Percentiles rank a stretch among this genome's conserved stretches.
phyloP scores from a whole-genome alignment of 306 rosid genomes.

The Cucurbita ficifolia region DNA sequence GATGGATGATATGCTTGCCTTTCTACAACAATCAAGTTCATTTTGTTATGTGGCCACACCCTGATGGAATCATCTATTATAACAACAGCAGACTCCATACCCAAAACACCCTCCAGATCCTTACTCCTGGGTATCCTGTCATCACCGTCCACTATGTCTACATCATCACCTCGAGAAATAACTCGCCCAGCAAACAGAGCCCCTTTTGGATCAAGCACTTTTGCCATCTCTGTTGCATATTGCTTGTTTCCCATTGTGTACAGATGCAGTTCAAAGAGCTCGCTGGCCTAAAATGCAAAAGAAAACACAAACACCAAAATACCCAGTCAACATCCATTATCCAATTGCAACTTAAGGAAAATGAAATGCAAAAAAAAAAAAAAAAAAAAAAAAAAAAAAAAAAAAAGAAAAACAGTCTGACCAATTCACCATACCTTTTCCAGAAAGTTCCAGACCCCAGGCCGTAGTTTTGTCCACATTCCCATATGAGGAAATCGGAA shows the following conservation, averaged over 20 bases:
- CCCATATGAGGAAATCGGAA: conserved; percentile 95
- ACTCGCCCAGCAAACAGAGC: conserved; percentile 80
- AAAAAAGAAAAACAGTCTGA: neutral
- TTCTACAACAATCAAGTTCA: conserved; percentile 94
- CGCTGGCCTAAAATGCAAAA: conserved; percentile 64
- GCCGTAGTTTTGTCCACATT: conserved; percentile 99
- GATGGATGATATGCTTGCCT: conserved; percentile 33
- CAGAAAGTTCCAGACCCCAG: conserved; percentile 94
- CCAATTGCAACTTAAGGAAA: neutral
- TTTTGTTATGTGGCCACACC: conserved; percentile 99
- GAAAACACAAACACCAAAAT: conserved; percentile 5
- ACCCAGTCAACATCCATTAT: neutral
- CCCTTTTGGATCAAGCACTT: conserved; percentile 90
- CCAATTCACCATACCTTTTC: conserved; percentile 54
- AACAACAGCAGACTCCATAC: conserved; percentile 92
- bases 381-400: neutral
- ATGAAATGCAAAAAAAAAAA: too few species aligned
- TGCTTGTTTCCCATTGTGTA: conserved; percentile 98
- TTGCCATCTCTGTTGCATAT: conserved; percentile 99
- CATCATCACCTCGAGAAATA: conserved; percentile 87
- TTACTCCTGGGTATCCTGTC: conserved; percentile 85
- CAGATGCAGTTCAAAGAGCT: conserved; percentile 88
- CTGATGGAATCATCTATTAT: conserved; percentile 93
- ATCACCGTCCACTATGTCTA: conserved; percentile 60
- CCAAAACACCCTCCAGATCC: conserved; percentile 98